Evolutionary conservation across 495 filamentous ascomycete species (phyloP), one percentile per base, ranked within the genome.

Genomic region (Geopyxis carbonaria): DNA sequence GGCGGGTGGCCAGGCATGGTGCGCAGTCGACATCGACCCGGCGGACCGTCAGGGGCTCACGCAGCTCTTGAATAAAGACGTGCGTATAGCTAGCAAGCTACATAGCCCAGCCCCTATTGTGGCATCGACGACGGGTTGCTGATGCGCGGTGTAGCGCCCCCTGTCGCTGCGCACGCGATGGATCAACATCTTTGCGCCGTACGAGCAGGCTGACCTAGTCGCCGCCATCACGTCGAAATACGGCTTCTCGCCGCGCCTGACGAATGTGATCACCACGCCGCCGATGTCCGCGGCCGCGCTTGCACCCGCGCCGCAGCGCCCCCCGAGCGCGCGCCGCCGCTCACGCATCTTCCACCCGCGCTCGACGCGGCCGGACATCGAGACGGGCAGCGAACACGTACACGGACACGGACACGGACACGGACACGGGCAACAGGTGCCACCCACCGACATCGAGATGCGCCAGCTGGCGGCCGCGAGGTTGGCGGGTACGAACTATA

Each of bases 181-280:
- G 39, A 70, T 69, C 42, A 74, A 78, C 45, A 67, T 80, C 7
- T 80, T 73, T 67, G 53, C 61, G 22, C 76, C 75, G 7, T 65
- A 74, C 47, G 52, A 63, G 30, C 76, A 80, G 43, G 66, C 62
- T 33, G 61, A 67, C 2, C 53, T 64, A 6, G 64, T 79, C 22
- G 62, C 59, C 48, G 41, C 55, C 14, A 50, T 73, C 18, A 63
- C 69, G 5, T 56, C 56, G 16, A 57, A 67, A 18, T 80, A 77
- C 48, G 72, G 70, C 11, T 67, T 80, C 34, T 76, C 75, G 0
- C 73, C 74, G 25, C 62, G 76, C 31, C 58, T 57, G 34, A 48
- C 47, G 8, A 55, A 45, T 25, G 51, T 50, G 14, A 27, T 56
- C 34, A 47, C 44, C 10, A 47, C 52, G 4, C 39, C 34, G 10